Conservation (phyloP, 345 rosid genomes). For the Atalantia buxifolia region DNA sequence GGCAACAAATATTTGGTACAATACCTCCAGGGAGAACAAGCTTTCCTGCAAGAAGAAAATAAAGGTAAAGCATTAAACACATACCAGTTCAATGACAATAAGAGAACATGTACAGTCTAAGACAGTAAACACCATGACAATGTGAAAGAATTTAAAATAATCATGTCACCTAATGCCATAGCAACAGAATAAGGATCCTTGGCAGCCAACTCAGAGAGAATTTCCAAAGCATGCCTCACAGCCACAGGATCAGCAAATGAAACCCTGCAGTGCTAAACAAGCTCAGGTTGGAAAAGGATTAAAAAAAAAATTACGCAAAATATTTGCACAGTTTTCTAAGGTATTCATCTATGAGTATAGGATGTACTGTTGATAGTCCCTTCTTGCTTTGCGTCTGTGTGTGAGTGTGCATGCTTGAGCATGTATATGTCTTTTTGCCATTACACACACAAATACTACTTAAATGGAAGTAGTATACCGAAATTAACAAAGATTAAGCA, state of each 20-base stretch:
- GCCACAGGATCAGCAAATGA: slow-evolving; percentile 98
- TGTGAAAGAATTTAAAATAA: background rate
- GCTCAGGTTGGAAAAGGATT: background rate
- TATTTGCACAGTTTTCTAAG: background rate
- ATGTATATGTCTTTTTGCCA: too few relatives aligned
- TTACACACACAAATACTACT: background rate
- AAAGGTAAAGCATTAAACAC: slow-evolving; percentile 20
- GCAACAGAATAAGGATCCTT: slow-evolving; percentile 95
- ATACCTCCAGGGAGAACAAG: slow-evolving; percentile 83
- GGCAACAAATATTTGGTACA: slow-evolving; percentile 15
- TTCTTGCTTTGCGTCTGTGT: background rate
- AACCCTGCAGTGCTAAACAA: slow-evolving; percentile 47
- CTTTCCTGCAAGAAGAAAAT: slow-evolving; percentile 66
- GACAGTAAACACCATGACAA: background rate
- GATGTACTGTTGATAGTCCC: background rate
- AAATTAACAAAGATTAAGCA: background rate
- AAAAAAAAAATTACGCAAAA: too few relatives aligned
- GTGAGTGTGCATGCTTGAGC: background rate
- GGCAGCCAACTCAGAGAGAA: slow-evolving; percentile 75
- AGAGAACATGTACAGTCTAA: background rate
- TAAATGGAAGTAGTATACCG: background rate
- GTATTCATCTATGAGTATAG: background rate
- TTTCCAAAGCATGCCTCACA: slow-evolving; percentile 95
- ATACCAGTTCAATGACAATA: background rate
- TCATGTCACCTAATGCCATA: slow-evolving; percentile 76